Percentiles rank a stretch among this genome's conserved stretches.
Evolutionary conservation across 2,329 filamentous ascomycete species (phyloP).

Genomic region (Rhynchosporium secalis): DNA sequence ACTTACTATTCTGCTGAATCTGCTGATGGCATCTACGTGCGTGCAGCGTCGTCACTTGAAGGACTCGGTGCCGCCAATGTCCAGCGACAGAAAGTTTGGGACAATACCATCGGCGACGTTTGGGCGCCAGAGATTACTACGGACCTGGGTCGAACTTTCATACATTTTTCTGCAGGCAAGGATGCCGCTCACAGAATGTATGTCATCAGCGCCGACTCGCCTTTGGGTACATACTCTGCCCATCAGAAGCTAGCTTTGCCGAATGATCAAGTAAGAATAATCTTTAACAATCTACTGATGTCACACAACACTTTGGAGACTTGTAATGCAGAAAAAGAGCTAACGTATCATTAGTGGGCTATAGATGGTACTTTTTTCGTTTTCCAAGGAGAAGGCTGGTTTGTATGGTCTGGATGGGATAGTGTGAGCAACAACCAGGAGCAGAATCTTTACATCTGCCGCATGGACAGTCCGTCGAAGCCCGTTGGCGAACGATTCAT

Average conservation of each 20-base stretch:
- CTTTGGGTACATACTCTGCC: conserved; percentile 7
- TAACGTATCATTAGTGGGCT: background rate
- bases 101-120: background rate
- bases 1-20: conserved; percentile 14
- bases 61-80: conserved; percentile 12
- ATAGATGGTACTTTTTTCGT: conserved; percentile 9
- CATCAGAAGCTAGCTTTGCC: conserved; percentile 8
- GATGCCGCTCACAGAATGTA: conserved; percentile 14
- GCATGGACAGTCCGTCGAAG: conserved; percentile 7
- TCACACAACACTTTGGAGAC: background rate
- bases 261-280: background rate
- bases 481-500: conserved; percentile 4
- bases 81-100: conserved; percentile 9
- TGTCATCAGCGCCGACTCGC: conserved; percentile 13
- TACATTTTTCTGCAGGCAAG: conserved; percentile 12
- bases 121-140: conserved; percentile 14
- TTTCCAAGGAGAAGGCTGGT: background rate
- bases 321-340: background rate
- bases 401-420: conserved; percentile 7
- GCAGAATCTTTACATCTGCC: conserved; percentile 9
- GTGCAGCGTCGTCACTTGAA: conserved; percentile 15
- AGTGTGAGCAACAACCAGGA: conserved; percentile 4
- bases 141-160: conserved; percentile 10
- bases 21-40: conserved; percentile 12
- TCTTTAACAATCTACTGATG: background rate